A percentile compares a stretch with the other conserved stretches of the same genome.
Conservation (phyloP, 2,329 filamentous ascomycete species). For the Mycosphaerelloides madeirae region DNA sequence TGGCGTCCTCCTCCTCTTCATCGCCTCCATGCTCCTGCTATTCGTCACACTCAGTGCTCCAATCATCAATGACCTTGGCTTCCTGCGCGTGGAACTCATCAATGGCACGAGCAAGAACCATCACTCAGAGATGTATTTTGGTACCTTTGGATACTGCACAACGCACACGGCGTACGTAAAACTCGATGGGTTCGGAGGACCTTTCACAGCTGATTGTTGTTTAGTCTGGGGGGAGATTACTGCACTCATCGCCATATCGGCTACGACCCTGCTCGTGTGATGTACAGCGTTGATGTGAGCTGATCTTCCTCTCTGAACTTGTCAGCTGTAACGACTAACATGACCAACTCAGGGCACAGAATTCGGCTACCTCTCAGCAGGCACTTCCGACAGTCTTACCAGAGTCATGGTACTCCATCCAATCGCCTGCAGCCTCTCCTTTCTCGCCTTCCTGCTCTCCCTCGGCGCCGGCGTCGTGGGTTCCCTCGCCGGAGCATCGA, state of each 20-base stretch:
- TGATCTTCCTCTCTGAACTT: too few relatives aligned
- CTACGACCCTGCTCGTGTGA: conserved; percentile 51
- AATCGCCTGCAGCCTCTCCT: conserved; percentile 53
- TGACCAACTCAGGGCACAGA: conserved; percentile 20
- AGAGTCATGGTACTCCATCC: conserved; percentile 55
- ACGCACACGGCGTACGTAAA: conserved; percentile 28
- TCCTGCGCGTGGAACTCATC: conserved; percentile 51
- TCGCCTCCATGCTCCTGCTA: conserved; percentile 53
- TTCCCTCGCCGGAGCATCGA: conserved; percentile 48
- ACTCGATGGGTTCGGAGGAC: conserved; percentile 1
- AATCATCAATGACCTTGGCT: conserved; percentile 51
- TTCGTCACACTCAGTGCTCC: conserved; percentile 57
- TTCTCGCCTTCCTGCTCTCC: conserved; percentile 56
- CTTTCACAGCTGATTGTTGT: not conserved
- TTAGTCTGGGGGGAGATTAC: conserved; percentile 29
- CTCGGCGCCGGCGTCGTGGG: conserved; percentile 50
- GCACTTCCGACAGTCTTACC: conserved; percentile 31
- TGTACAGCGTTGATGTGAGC: conserved; percentile 35
- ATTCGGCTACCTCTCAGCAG: conserved; percentile 42
- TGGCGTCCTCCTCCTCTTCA: conserved; percentile 32
- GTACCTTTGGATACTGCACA: conserved; percentile 58
- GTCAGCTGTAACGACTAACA: too few relatives aligned
- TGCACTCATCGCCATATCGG: conserved; percentile 51
- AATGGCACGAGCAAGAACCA: conserved; percentile 30
- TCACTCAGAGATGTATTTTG: conserved; percentile 47